Conservation (phyloP, 805 yeast species). For the Saccharomycopsis oosterbeekiorum region DNA sequence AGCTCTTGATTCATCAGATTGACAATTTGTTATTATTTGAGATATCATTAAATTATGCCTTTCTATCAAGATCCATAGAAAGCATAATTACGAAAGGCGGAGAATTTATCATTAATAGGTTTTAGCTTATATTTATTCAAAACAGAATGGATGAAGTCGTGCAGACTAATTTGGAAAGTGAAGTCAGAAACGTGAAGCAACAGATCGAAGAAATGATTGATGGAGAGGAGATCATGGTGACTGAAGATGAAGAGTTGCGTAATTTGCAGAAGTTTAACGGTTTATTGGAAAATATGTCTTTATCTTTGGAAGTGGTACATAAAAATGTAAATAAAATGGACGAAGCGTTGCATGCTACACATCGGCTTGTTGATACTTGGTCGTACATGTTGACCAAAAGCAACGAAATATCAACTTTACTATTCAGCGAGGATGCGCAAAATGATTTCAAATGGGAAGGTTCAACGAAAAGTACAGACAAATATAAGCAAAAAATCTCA, state of each 20-base stretch:
- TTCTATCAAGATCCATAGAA: too few relatives aligned
- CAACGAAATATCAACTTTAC: conserved; percentile 13
- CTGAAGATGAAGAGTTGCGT: conserved; percentile 4
- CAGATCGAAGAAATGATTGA: conserved; percentile 1
- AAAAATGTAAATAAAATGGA: conserved; percentile 13
- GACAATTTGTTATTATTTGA: too few relatives aligned
- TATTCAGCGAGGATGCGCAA: conserved; percentile 5
- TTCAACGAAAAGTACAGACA: conserved; percentile 5
- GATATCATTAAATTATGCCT: too few relatives aligned
- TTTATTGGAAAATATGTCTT: conserved; percentile 1
- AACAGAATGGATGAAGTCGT: not conserved
- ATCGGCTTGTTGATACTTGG: conserved; percentile 17
- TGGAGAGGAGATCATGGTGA: not conserved
- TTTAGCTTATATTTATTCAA: not conserved
- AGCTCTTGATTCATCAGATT: too few relatives aligned
- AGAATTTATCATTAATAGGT: too few relatives aligned
- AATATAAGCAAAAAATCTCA: conserved; percentile 2
- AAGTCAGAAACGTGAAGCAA: not conserved
- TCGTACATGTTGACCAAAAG: conserved; percentile 16
- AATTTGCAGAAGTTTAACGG: conserved; percentile 8
- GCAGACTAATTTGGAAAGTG: not conserved
- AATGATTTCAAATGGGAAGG: conserved; percentile 15
- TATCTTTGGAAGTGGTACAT: not conserved
- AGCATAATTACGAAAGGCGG: too few relatives aligned
- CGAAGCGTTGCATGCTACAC: conserved; percentile 11